Percentiles rank a stretch among this genome's conserved stretches.
Conservation (phyloP, 2,329 filamentous ascomycete species). For the Drechslerella stenobrocha region DNA sequence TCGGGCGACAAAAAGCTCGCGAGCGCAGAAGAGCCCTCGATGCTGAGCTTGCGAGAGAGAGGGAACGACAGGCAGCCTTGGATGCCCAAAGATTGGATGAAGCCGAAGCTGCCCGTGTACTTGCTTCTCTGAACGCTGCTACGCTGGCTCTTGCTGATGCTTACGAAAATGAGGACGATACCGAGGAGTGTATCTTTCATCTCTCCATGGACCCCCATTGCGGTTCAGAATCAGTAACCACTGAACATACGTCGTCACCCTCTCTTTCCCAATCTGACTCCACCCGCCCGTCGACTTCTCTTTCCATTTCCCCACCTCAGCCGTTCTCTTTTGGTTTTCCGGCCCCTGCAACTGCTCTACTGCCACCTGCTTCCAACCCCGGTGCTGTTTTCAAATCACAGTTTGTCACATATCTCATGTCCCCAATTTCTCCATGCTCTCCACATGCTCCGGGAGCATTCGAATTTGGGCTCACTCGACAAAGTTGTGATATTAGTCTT, state of each 20-base stretch:
- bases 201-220: slow-evolving; percentile 28
- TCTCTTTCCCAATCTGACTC: slow-evolving; percentile 39
- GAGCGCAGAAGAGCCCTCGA: slow-evolving; percentile 41
- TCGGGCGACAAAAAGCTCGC: slow-evolving; percentile 40
- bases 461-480: slow-evolving; percentile 21
- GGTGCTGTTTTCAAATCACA: slow-evolving; percentile 30
- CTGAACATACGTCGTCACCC: slow-evolving; percentile 26
- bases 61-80: slow-evolving; percentile 37
- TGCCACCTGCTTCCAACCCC: slow-evolving; percentile 16
- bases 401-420: slow-evolving; percentile 28
- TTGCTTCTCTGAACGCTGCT: slow-evolving; percentile 42
- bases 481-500: slow-evolving; percentile 32
- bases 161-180: slow-evolving; percentile 10
- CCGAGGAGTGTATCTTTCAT: slow-evolving; percentile 38
- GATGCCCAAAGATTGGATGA: slow-evolving; percentile 42
- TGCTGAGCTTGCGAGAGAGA: slow-evolving; percentile 37
- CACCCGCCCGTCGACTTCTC: slow-evolving; percentile 39
- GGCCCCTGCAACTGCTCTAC: background rate
- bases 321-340: slow-evolving; percentile 20
- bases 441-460: slow-evolving; percentile 22
- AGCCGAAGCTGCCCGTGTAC: slow-evolving; percentile 32
- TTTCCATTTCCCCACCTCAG: slow-evolving; percentile 17
- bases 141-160: background rate
- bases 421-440: slow-evolving; percentile 42
- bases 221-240: slow-evolving; percentile 3